A percentile compares a stretch with the other conserved stretches of the same genome.
phyloP scores from a whole-genome alignment of 108 stramenopile genomes.

The Cyclostephanos invisitatus region DNA sequence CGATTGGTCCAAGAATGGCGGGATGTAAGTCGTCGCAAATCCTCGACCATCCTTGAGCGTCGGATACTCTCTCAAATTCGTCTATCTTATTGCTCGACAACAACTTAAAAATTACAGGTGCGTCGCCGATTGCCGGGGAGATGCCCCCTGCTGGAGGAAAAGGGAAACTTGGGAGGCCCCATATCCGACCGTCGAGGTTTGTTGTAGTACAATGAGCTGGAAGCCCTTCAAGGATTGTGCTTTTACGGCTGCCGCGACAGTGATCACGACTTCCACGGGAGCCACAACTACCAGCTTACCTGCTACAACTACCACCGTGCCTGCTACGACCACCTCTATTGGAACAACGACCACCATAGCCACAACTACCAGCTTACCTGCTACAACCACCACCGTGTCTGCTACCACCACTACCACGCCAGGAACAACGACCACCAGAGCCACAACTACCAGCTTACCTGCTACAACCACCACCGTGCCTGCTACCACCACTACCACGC shows the following conservation, averaged over 20 bases:
- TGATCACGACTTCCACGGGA: neutral
- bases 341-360: slow-evolving; percentile 10
- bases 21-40: neutral
- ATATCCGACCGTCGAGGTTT: slow-evolving; percentile 1
- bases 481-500: slow-evolving; percentile 2
- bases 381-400: slow-evolving; percentile 1
- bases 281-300: slow-evolving; percentile 1
- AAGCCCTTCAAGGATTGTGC: slow-evolving; percentile 29
- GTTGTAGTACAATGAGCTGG: slow-evolving; percentile 12
- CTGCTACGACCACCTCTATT: neutral
- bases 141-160: neutral
- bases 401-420: neutral
- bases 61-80: neutral
- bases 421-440: slow-evolving; percentile 3
- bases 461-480: slow-evolving; percentile 2
- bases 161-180: slow-evolving; percentile 1
- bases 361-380: slow-evolving; percentile 1
- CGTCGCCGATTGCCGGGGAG: slow-evolving; percentile 2
- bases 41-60: neutral
- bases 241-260: neutral
- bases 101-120: neutral
- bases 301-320: neutral
- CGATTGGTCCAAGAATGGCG: neutral
- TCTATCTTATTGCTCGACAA: neutral
- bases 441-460: slow-evolving; percentile 1